A percentile compares a stretch with the other conserved stretches of the same genome.
phyloP scores from a whole-genome alignment of 306 rosid species.

The Coriaria nepalensis region DNA sequence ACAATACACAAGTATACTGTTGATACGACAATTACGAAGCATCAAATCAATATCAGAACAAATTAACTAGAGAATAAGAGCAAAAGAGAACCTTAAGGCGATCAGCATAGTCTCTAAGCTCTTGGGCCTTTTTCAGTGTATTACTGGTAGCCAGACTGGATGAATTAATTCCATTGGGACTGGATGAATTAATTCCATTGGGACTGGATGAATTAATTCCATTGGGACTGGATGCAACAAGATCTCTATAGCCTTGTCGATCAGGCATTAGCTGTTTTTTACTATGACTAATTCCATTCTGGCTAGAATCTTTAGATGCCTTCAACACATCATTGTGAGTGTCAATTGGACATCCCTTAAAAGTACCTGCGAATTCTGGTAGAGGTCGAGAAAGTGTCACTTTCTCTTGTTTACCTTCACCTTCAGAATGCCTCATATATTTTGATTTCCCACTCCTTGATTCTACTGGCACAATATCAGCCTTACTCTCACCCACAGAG shows the following conservation, averaged over 20 bases:
- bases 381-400: slow-evolving; percentile 14
- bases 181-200: slow-evolving; percentile 22
- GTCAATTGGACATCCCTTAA: slow-evolving; percentile 12
- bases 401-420: slow-evolving; percentile 23
- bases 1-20: slow-evolving; percentile 5
- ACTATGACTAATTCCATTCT: slow-evolving; percentile 18
- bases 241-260: slow-evolving; percentile 19
- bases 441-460: slow-evolving; percentile 29
- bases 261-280: slow-evolving; percentile 22
- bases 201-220: slow-evolving; percentile 29
- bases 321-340: slow-evolving; percentile 25
- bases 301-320: slow-evolving; percentile 17
- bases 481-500: slow-evolving; percentile 25
- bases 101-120: slow-evolving; percentile 51
- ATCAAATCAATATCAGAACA: slow-evolving; percentile 15
- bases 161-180: slow-evolving; percentile 29
- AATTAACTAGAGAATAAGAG: slow-evolving; percentile 15
- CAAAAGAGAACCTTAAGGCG: slow-evolving; percentile 44
- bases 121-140: slow-evolving; percentile 46
- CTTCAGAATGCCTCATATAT: slow-evolving; percentile 17
- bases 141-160: slow-evolving; percentile 29
- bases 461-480: slow-evolving; percentile 16
- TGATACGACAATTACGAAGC: neutral
- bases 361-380: slow-evolving; percentile 22
- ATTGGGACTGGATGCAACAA: slow-evolving; percentile 28